Evolutionary conservation across 495 filamentous ascomycete genomes (phyloP).

Genomic region (Clohesyomyces aquaticus): DNA sequence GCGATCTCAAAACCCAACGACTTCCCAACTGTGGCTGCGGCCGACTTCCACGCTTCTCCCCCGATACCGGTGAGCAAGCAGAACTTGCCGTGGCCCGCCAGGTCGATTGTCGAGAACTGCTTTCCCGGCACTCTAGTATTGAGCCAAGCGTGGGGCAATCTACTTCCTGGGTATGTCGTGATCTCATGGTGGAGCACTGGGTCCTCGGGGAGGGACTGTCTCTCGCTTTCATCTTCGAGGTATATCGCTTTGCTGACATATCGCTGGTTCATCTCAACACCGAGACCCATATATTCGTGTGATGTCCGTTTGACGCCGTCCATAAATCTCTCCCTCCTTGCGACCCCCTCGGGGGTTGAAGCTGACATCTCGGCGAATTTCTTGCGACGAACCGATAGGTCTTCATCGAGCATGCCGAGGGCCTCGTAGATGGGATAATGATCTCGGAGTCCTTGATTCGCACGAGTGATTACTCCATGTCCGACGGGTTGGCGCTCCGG

Average conservation of each 20-base stretch:
- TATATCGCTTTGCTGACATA: not conserved
- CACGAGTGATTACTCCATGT: slow-evolving; percentile 51
- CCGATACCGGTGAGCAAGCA: slow-evolving; percentile 55
- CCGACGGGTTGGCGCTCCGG: slow-evolving; percentile 58
- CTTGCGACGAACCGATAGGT: not conserved
- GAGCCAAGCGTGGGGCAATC: slow-evolving; percentile 60
- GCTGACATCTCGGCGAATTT: not conserved
- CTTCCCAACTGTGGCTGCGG: slow-evolving; percentile 44
- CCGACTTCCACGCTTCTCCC: slow-evolving; percentile 54
- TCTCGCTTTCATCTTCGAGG: slow-evolving; percentile 16
- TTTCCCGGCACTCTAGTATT: slow-evolving; percentile 51
- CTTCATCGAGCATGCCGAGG: slow-evolving; percentile 49
- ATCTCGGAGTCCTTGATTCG: slow-evolving; percentile 55
- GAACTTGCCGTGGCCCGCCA: slow-evolving; percentile 56
- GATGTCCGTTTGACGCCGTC: not conserved
- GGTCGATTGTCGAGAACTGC: slow-evolving; percentile 55
- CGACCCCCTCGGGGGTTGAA: not conserved
- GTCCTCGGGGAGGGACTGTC: slow-evolving; percentile 25
- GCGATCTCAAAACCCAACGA: slow-evolving; percentile 50
- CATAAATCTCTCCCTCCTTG: not conserved
- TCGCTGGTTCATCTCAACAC: not conserved
- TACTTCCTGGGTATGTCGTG: slow-evolving; percentile 58
- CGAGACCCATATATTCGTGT: not conserved
- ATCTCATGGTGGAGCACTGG: slow-evolving; percentile 48
- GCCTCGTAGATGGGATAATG: slow-evolving; percentile 53